phyloP scores from a whole-genome alignment of 2,329 filamentous ascomycete species.

The Ceratocystis eucalypticola region DNA sequence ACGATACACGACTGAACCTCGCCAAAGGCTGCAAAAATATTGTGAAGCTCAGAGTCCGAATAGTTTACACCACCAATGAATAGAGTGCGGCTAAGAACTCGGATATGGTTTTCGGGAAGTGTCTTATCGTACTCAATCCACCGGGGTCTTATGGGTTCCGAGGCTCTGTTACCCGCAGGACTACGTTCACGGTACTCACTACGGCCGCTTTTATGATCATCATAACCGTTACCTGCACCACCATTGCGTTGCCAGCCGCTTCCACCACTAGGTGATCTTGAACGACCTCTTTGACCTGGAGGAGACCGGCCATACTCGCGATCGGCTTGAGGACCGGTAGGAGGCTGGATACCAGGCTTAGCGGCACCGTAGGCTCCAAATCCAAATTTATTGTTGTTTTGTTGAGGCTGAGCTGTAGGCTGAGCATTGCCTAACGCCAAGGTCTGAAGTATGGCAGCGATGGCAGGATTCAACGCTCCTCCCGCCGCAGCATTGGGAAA shows the following conservation, averaged over 20 bases:
- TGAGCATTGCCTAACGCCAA: conserved; percentile 12
- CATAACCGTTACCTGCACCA: conserved; percentile 24
- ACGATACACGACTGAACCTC: conserved; percentile 94
- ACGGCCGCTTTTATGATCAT: conserved; percentile 25
- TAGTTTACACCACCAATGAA: conserved; percentile 93
- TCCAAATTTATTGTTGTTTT: not conserved
- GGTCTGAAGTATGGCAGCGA: conserved; percentile 16
- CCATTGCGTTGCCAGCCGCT: conserved; percentile 29
- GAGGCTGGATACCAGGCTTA: conserved; percentile 12
- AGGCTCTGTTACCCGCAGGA: conserved; percentile 31
- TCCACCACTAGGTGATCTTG: conserved; percentile 42
- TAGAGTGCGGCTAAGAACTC: conserved; percentile 83
- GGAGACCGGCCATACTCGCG: conserved; percentile 43
- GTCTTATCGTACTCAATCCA: conserved; percentile 66
- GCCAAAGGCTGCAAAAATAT: conserved; percentile 69
- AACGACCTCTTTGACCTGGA: conserved; percentile 44
- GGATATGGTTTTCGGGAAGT: conserved; percentile 66
- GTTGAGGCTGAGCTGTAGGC: conserved; percentile 1
- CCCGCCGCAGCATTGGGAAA: conserved; percentile 10
- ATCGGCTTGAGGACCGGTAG: conserved; percentile 17
- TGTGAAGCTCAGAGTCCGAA: conserved; percentile 67
- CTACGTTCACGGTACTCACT: conserved; percentile 56
- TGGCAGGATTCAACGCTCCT: conserved; percentile 9
- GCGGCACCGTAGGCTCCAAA: conserved; percentile 11
- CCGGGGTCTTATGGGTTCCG: conserved; percentile 23